phyloP scores from a whole-genome alignment of 345 rosid species.

The Gossypium sturtianum region DNA sequence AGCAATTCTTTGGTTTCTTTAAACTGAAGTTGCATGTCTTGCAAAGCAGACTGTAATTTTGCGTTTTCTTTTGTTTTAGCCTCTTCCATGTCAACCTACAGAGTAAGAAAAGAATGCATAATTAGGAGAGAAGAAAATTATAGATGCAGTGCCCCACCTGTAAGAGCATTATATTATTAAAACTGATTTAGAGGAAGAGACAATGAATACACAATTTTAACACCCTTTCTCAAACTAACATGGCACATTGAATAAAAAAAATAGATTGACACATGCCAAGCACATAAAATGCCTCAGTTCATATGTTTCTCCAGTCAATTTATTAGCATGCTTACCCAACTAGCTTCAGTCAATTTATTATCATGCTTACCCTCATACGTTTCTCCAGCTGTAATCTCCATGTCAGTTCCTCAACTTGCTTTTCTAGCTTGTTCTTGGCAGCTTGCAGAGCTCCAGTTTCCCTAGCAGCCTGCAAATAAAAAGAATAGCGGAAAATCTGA shows the following conservation, averaged over 20 bases:
- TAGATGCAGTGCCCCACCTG: not conserved
- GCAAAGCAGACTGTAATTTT: conserved; percentile 75
- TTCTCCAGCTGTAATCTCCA: conserved; percentile 99
- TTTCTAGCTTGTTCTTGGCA: conserved; percentile 94
- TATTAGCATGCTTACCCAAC: conserved; percentile 43
- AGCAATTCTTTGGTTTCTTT: conserved; percentile 82
- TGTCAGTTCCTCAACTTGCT: conserved; percentile 97
- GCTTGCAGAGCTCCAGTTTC: conserved; percentile 99
- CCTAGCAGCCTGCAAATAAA: conserved; percentile 72
- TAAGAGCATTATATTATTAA: not conserved
- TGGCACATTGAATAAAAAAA: not conserved
- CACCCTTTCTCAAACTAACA: not conserved
- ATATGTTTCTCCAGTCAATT: not conserved
- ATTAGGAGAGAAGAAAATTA: not conserved
- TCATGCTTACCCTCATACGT: conserved; percentile 75
- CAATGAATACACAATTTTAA: not conserved
- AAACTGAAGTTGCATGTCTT: conserved; percentile 72
- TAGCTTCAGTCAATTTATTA: conserved; percentile 2
- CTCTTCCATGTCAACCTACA: conserved; percentile 90
- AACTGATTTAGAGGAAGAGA: not conserved
- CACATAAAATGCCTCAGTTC: not conserved
- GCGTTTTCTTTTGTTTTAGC: conserved; percentile 84
- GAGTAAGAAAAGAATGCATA: conserved; percentile 13
- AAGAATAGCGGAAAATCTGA: conserved; percentile 7
- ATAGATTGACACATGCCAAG: not conserved